Conservation (phyloP, 2,329 filamentous ascomycete species). For the Microascus cirrosus region DNA sequence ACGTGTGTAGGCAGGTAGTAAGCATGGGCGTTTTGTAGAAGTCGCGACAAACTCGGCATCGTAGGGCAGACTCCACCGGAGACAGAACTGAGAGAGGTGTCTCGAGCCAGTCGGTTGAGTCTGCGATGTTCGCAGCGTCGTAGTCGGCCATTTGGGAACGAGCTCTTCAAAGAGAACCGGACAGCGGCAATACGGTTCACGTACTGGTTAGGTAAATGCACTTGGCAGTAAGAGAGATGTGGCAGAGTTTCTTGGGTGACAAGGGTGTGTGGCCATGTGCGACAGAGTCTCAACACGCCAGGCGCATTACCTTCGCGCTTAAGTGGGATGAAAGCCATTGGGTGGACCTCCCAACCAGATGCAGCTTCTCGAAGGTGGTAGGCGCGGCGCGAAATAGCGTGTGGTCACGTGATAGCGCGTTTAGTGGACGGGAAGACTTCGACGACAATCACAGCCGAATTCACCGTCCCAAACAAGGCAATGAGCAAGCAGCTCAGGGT, state of each 20-base stretch:
- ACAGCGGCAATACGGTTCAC: background rate
- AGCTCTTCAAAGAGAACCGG: background rate
- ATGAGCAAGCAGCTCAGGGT: background rate
- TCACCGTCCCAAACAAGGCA: background rate
- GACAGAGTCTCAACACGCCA: too few relatives aligned
- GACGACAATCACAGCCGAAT: too few relatives aligned
- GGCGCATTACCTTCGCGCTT: too few relatives aligned
- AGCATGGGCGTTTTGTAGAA: constrained; percentile 93
- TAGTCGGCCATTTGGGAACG: constrained; percentile 16
- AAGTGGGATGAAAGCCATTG: too few relatives aligned
- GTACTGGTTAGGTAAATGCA: background rate
- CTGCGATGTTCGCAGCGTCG: constrained; percentile 41
- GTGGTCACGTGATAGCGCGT: background rate
- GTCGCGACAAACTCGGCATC: constrained; percentile 97
- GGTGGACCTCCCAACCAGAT: too few relatives aligned
- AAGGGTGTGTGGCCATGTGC: too few relatives aligned
- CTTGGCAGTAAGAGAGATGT: too few relatives aligned
- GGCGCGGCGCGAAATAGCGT: background rate
- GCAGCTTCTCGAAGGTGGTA: too few relatives aligned
- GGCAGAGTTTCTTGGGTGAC: too few relatives aligned
- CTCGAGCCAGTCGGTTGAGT: constrained; percentile 75
- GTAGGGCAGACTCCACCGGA: constrained; percentile 70
- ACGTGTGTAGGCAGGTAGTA: constrained; percentile 89
- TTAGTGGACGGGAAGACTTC: background rate
- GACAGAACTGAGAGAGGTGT: constrained; percentile 58